Evolutionary conservation across 768 basidiomycete species (phyloP).

Genomic region (Hygrocybe punicea): DNA sequence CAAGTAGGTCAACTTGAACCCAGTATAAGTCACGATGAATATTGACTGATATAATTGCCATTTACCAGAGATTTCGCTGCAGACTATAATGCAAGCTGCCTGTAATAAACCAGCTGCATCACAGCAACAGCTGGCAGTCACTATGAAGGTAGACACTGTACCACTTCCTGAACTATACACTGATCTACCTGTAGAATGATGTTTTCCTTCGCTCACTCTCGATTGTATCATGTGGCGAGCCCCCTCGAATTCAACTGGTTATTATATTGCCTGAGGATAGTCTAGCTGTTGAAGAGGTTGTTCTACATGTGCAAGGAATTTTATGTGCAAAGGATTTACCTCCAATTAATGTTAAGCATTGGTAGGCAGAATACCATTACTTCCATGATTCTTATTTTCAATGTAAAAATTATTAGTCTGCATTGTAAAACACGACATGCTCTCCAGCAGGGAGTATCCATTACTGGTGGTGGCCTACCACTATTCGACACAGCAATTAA

Average conservation of each 20-base stretch:
- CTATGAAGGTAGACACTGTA: background rate
- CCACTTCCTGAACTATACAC: background rate
- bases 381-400: background rate
- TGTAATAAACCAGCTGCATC: background rate
- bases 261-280: background rate
- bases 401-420: too few relatives aligned
- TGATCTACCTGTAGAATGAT: background rate
- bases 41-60: background rate
- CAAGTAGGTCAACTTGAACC: background rate
- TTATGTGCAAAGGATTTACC: background rate
- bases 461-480: background rate
- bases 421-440: background rate
- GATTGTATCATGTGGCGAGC: background rate
- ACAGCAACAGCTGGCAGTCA: background rate
- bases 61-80: background rate
- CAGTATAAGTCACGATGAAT: background rate
- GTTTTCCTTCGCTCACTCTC: background rate
- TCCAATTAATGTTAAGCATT: background rate
- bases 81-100: background rate
- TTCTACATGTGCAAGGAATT: background rate
- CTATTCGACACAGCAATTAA: background rate
- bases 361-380: background rate
- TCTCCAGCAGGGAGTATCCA: background rate
- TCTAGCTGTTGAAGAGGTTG: background rate
- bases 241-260: background rate